Base-by-base conservation (phyloP, 495 filamentous ascomycete species). In the Aspergillus asperescens region DNA sequence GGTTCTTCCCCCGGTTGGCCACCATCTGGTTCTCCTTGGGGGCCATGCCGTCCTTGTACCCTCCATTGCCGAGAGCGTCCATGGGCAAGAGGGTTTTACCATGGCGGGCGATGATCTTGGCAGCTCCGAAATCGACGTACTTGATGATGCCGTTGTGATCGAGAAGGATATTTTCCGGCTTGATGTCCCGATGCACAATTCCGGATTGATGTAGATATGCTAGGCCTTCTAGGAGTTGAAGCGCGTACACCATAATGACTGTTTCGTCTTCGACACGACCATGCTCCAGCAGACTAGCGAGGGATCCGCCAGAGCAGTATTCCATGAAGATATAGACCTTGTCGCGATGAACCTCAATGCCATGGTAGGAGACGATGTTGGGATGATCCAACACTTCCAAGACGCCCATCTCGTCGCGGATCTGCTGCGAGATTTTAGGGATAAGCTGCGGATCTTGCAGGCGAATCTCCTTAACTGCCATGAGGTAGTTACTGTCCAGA, bases 251-350 rank as follows among this genome's bases (percentile, higher is more conserved):
- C 85, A 92, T 92, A 50, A 96, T 90, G 49, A 98, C 92, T 13
- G 90, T 95, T 69, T 98, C 93, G 58, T 98, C 93, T 67, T 98
- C 93, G 54, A 98, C 95, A 19, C 94, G 85, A 8, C 93, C 93
- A 62, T 98, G 91, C 68, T 98, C 93, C 15, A 98, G 75, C 52
- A 97, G 73, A 19, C 78, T 83, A 37, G 93, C 90, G n/a, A 98
- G 73, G 5, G 92, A 96, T 15, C 93, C 93, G 25, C 94, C 92
- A 3, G 88, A 91, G 61, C 93, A 98, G 67, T 94, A 96, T 68
- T 98, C 93, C 93, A 98, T 98, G 70, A 98, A 98, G 58, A 98
- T 94, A 70, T 97, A 98, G 5, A 97, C 94, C 61, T 95, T 95
- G 74, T 98, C 93, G 32, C 93, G 82, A 67, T 97, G 93, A 3